A percentile compares a stretch with the other conserved stretches of the same genome.
phyloP scores from a whole-genome alignment of 2,329 filamentous ascomycete genomes.

The Sordariomycetes sp. region DNA sequence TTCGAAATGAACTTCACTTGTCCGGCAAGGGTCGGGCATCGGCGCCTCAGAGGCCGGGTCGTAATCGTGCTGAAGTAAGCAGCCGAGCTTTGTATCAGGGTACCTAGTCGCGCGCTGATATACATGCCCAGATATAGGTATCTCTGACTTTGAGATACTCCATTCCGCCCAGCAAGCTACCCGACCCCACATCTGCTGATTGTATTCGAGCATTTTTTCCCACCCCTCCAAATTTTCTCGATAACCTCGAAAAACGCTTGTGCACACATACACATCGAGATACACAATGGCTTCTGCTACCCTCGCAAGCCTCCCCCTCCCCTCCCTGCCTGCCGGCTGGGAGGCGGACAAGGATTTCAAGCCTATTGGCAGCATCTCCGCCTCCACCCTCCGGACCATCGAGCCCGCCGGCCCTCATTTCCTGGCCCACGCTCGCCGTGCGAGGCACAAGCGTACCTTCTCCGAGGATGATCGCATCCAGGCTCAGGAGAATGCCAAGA shows the following conservation, averaged over 20 bases:
- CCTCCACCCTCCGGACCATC: conserved; percentile 71
- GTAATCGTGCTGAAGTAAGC: background rate
- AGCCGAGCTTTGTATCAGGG: background rate
- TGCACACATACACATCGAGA: conserved; percentile 4
- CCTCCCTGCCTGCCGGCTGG: conserved; percentile 70
- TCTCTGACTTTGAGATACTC: background rate
- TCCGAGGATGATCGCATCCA: conserved; percentile 97
- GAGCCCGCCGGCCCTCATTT: conserved; percentile 97
- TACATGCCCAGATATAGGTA: background rate
- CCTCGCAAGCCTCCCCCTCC: conserved; percentile 53
- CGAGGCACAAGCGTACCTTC: conserved; percentile 94
- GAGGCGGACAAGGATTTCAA: conserved; percentile 86
- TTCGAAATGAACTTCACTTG: background rate
- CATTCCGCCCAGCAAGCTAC: background rate
- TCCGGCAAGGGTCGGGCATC: background rate
- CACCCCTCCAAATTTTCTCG: conserved; percentile 6
- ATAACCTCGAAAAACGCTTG: conserved; percentile 8
- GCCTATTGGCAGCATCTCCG: conserved; percentile 61
- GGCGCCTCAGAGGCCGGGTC: background rate
- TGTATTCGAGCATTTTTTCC: conserved; percentile 5
- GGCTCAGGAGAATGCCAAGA: conserved; percentile 89
- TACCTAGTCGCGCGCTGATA: background rate
- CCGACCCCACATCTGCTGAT: background rate
- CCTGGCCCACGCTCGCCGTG: conserved; percentile 89
- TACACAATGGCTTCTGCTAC: conserved; percentile 49